Base-by-base conservation (phyloP, 2,329 filamentous ascomycete species). In the Tolypocladium ovalisporum region DNA sequence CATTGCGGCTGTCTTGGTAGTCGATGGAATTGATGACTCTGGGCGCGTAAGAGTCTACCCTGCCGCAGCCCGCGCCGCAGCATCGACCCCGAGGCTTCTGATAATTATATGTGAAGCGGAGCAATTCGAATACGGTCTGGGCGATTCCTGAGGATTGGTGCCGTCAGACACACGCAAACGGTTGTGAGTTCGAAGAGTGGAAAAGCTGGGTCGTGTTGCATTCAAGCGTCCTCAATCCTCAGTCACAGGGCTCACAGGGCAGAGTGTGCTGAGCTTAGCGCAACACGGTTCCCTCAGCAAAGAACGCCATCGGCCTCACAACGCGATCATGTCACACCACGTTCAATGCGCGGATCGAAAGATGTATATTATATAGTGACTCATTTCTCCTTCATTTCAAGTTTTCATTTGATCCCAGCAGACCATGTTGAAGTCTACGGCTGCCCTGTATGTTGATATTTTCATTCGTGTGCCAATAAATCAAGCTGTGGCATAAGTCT, bases 401-500 rank as follows among this genome's bases (percentile, higher is more conserved):
- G n/a, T 10, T 2, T 22, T 34, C 19, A 34, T 51, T 51, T 10
- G 7, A 34, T 5, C 10, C 19, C 52, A 27, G 52, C 52, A 32
- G 37, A 39, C 36, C 52, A 40, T 54, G 52, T 54, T 54, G 52
- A 54, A 40, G 37, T 54, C 36, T n/a, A 22, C 24, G 29, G 52
- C 35, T 32, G 36, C 36, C 32, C 27, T 40, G 35, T 22, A 36
- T 54, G 52, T 54, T 54, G 52, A 54, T 32, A 54, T 29, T 32
- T 10, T 51, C 10, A 32, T 34, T 32, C 27, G n/a, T n/a, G n/a
- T n/a, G n/a, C 22, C 29, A 34, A 13, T 13, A n/a, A 19, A 51
- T 56, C 39, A 74, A 19, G 68, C 64, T 60, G 67, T 71, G 29
- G 81, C 80, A 68, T 84, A 85, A 0, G 70, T 67, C 13, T 74